These are phyloP conservation scores for Diplodia sapinea DNA, from an alignment of 2,329 filamentous ascomycete species.

Conservation along the genomic window DNA sequence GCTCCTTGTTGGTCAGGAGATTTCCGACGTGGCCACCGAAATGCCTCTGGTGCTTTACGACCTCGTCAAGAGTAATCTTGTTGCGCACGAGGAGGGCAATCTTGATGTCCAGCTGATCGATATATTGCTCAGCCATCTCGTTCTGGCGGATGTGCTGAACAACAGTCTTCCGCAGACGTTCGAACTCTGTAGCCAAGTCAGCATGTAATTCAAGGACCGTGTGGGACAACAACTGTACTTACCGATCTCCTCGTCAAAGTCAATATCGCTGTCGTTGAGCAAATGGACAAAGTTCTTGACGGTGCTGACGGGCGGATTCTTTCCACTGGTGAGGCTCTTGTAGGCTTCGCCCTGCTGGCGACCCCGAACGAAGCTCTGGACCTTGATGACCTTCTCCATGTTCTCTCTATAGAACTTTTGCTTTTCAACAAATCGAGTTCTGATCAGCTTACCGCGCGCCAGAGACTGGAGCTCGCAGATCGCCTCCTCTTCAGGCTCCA, in stretches of 20 bases:
- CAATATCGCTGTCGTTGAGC: slow-evolving; percentile 96
- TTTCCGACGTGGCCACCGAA: slow-evolving; percentile 88
- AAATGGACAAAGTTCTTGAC: slow-evolving; percentile 98
- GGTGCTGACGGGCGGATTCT: slow-evolving; percentile 94
- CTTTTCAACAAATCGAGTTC: slow-evolving; percentile 80
- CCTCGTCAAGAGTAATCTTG: slow-evolving; percentile 98
- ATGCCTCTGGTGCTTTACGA: slow-evolving; percentile 94
- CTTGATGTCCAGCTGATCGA: slow-evolving; percentile 98
- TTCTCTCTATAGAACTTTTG: slow-evolving; percentile 89
- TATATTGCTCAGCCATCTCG: slow-evolving; percentile 96
- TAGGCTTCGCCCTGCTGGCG: slow-evolving; percentile 98
- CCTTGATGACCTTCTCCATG: slow-evolving; percentile 98
- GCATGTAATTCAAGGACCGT: not conserved
- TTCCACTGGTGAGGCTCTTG: slow-evolving; percentile 93
- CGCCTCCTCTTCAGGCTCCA: slow-evolving; percentile 82
- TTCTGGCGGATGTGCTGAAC: slow-evolving; percentile 97
- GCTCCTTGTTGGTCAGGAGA: slow-evolving; percentile 85
- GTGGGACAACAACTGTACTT: slow-evolving; percentile 33
- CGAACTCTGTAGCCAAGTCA: slow-evolving; percentile 69
- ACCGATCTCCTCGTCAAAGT: slow-evolving; percentile 93
- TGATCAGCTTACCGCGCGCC: slow-evolving; percentile 74
- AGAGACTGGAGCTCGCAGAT: slow-evolving; percentile 77
- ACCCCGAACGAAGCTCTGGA: slow-evolving; percentile 93
- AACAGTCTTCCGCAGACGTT: slow-evolving; percentile 90
- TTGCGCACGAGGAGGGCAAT: slow-evolving; percentile 98